Conservation (phyloP, 2,329 filamentous ascomycete species). For the Penicillium frequentans region DNA sequence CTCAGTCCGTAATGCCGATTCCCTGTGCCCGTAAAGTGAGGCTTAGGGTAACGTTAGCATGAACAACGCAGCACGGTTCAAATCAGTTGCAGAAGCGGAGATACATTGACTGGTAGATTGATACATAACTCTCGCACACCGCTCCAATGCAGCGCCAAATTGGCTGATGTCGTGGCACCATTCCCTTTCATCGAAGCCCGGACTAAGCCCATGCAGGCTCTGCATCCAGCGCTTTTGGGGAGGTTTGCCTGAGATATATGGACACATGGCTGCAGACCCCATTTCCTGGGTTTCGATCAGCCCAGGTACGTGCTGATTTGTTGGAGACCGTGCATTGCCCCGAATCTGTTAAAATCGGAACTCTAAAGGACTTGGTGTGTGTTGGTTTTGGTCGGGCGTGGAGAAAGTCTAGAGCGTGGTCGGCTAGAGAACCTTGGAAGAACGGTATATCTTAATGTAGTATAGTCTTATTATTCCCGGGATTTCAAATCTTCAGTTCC, state of each 20-base stretch:
- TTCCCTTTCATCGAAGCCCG: constrained; percentile 9
- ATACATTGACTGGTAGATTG: not conserved
- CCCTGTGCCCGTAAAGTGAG: constrained; percentile 15
- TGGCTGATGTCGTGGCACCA: constrained; percentile 39
- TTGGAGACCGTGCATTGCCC: not conserved
- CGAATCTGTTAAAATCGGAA: not conserved
- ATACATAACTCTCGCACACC: constrained; percentile 12
- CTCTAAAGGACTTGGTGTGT: not conserved
- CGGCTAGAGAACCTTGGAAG: not conserved
- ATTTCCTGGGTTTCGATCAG: constrained; percentile 1
- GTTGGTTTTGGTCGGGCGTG: not conserved
- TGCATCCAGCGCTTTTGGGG: constrained; percentile 22
- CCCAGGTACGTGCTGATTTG: not conserved
- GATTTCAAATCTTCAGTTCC: not conserved
- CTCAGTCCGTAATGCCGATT: not conserved
- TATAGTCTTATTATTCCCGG: not conserved
- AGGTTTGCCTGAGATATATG: constrained; percentile 2
- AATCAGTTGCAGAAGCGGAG: not conserved
- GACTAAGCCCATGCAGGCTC: constrained; percentile 17
- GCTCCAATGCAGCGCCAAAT: constrained; percentile 23
- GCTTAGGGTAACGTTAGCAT: constrained; percentile 11
- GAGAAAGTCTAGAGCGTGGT: not conserved
- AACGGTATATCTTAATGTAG: not conserved
- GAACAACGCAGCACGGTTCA: constrained; percentile 2
- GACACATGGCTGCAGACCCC: constrained; percentile 15